These are phyloP conservation scores for Mallotus japonicus DNA, from an alignment of 441 rosid species.

Conservation along the genomic window DNA sequence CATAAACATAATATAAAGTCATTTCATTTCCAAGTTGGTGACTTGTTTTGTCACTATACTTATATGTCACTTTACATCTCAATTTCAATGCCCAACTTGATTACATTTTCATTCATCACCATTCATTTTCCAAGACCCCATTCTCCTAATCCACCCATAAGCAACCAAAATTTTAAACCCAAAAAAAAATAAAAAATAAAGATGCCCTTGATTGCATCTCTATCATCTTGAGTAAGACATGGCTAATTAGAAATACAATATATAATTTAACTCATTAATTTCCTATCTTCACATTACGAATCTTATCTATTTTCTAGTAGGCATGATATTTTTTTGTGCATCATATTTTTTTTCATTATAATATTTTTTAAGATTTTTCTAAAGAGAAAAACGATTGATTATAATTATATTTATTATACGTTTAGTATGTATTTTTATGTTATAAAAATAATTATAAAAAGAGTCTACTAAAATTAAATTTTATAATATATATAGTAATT, in stretches of 20 bases:
- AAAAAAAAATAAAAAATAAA: neutral
- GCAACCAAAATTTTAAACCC: neutral
- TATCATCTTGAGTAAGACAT: neutral
- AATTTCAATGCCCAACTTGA: constrained; percentile 15
- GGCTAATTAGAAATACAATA: neutral
- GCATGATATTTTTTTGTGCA: neutral
- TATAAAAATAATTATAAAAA: no score
- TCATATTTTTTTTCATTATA: no score
- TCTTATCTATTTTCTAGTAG: neutral
- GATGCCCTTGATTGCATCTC: neutral
- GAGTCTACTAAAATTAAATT: no score
- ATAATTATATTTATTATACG: no score
- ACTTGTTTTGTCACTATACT: constrained; percentile 26
- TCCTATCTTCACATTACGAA: neutral
- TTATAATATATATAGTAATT: no score
- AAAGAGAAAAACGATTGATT: no score
- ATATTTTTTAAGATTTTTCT: no score
- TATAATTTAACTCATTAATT: neutral
- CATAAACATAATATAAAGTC: neutral
- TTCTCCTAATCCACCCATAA: neutral
- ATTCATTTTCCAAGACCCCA: neutral
- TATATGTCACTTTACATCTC: constrained; percentile 5
- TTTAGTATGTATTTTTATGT: no score
- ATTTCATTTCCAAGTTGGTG: constrained; percentile 26
- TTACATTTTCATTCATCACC: constrained; percentile 13